Evolutionary conservation across 2,329 filamentous ascomycete genomes (phyloP).

Genomic region (Fusarium chlamydosporum): DNA sequence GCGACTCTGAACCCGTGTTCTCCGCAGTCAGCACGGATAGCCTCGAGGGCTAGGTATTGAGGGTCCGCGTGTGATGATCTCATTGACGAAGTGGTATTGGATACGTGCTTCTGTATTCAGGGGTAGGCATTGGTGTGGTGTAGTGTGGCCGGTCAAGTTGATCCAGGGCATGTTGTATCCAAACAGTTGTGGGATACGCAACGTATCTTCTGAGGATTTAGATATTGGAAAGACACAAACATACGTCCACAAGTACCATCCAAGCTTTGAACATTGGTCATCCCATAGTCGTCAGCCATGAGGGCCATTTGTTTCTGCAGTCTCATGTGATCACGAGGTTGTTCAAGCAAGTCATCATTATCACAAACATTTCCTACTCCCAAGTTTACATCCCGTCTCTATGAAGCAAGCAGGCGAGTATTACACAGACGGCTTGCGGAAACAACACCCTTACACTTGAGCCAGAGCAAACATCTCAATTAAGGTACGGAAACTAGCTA

Average conservation of each 20-base stretch:
- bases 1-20: slow-evolving; percentile 17
- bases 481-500: slow-evolving; percentile 1
- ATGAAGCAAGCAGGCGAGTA: background rate
- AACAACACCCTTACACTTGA: slow-evolving; percentile 22
- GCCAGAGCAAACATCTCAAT: slow-evolving; percentile 15
- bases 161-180: background rate
- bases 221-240: background rate
- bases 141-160: background rate
- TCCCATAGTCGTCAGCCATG: background rate
- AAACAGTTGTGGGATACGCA: background rate
- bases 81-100: slow-evolving; percentile 1
- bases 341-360: background rate
- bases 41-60: background rate
- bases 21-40: background rate
- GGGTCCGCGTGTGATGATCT: background rate
- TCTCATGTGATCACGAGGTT: background rate
- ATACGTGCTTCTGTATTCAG: background rate
- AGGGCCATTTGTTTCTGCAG: background rate
- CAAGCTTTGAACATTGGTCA: background rate
- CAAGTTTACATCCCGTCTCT: background rate
- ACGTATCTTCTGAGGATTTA: background rate
- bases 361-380: background rate
- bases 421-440: slow-evolving; percentile 22
- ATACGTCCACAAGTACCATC: background rate
- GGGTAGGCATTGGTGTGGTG: background rate